These are phyloP conservation scores for Rhododendron williamsianum DNA, from an alignment of 148 eudicot genomes.

Conservation along the genomic window DNA sequence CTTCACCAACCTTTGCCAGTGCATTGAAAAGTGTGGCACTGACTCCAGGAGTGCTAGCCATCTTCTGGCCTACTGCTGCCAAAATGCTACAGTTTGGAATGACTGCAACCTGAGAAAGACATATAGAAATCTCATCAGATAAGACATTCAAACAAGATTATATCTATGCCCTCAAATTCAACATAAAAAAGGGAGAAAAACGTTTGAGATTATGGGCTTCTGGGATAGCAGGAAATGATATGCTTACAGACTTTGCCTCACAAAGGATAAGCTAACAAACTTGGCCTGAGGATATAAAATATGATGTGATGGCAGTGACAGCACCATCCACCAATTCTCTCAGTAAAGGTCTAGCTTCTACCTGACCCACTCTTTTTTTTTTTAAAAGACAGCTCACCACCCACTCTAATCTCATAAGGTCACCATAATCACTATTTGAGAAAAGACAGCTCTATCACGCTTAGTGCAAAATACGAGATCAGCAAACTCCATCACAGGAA, in stretches of 20 bases:
- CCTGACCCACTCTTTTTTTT: neutral
- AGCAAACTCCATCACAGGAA: neutral
- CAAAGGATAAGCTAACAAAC: neutral
- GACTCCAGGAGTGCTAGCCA: constrained; percentile 99
- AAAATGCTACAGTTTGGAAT: constrained; percentile 89
- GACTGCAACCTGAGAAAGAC: constrained; percentile 55
- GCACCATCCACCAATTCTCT: neutral
- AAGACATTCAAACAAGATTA: neutral
- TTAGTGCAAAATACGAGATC: neutral
- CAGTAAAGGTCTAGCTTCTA: neutral
- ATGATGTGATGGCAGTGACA: neutral
- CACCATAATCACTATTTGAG: neutral
- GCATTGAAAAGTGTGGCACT: constrained; percentile 93
- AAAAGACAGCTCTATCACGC: neutral
- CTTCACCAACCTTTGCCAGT: constrained; percentile 72
- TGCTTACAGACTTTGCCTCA: neutral
- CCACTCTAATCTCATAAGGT: neutral
- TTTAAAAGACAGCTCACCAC: too few relatives aligned
- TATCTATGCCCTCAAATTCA: neutral
- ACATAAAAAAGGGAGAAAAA: neutral
- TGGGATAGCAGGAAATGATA: neutral
- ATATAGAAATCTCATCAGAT: neutral
- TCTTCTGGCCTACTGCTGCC: constrained; percentile 96
- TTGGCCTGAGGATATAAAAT: neutral
- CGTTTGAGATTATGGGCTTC: neutral